phyloP scores from a whole-genome alignment of 371 early-diverging fungal genomes.

The Basidiobolus meristosporus region DNA sequence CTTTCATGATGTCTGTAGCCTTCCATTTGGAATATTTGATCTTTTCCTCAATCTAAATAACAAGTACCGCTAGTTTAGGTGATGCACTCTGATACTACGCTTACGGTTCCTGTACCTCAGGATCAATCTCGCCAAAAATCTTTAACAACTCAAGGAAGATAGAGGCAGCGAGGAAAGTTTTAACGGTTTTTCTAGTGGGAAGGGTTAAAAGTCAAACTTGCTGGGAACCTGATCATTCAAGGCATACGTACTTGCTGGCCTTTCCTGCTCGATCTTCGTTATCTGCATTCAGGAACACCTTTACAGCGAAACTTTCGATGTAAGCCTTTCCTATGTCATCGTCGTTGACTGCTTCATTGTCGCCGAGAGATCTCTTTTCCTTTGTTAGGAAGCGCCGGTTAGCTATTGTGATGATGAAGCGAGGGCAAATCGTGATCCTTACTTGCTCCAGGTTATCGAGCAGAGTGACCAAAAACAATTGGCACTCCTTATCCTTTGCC shows the following conservation, averaged over 20 bases:
- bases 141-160: conserved; percentile 64
- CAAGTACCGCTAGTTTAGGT: neutral
- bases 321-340: conserved; percentile 69
- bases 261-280: conserved; percentile 72
- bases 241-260: conserved; percentile 36
- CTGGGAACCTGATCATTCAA: neutral
- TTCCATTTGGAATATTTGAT: conserved; percentile 92
- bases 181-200: conserved; percentile 51
- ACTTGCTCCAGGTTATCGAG: conserved; percentile 66
- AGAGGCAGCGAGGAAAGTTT: conserved; percentile 66
- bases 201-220: neutral
- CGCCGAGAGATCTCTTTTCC: conserved; percentile 41
- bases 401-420: neutral
- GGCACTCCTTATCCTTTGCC: conserved; percentile 27
- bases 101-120: conserved; percentile 20
- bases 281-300: conserved; percentile 81
- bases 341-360: conserved; percentile 53
- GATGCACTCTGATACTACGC: neutral
- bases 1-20: conserved; percentile 82
- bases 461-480: conserved; percentile 37
- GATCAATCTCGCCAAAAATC: conserved; percentile 58
- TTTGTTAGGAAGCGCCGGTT: conserved; percentile 6
- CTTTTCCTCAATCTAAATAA: conserved; percentile 49
- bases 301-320: conserved; percentile 72
- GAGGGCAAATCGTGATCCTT: neutral